These are phyloP conservation scores for Flaveria linearis DNA, from an alignment of 129 eudicot genomes.

Conservation along the genomic window DNA sequence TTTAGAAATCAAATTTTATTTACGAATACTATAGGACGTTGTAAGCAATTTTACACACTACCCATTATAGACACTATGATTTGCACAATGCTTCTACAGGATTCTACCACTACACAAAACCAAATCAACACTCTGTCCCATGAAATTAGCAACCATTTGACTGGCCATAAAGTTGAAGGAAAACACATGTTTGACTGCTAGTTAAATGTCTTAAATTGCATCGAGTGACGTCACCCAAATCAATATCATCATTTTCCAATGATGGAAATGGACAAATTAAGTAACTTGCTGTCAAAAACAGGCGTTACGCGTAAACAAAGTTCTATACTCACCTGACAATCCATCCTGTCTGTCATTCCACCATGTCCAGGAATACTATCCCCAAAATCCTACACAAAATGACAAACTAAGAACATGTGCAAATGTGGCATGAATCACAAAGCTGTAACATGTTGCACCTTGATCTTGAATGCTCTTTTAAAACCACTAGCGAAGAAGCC, in stretches of 20 bases:
- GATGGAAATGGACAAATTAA: neutral
- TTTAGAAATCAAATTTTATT: neutral
- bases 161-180: too few relatives aligned
- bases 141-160: too few relatives aligned
- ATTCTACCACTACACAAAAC: too few relatives aligned
- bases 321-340: slow-evolving; percentile 68
- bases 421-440: slow-evolving; percentile 1
- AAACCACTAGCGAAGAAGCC: slow-evolving; percentile 99
- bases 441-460: slow-evolving; percentile 43
- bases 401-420: slow-evolving; percentile 5
- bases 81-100: too few relatives aligned
- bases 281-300: neutral
- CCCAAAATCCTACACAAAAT: slow-evolving; percentile 80
- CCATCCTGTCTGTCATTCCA: slow-evolving; percentile 99
- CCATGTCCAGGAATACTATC: slow-evolving; percentile 99
- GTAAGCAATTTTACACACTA: too few relatives aligned
- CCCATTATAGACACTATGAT: neutral
- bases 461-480: slow-evolving; percentile 92
- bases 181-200: neutral
- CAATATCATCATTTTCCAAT: neutral
- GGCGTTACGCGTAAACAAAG: neutral
- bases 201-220: neutral
- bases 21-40: neutral
- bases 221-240: neutral
- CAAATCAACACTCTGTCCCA: too few relatives aligned